These are phyloP conservation scores for Geranomyces variabilis DNA, from an alignment of 192 early-diverging fungal species.

Conservation along the genomic window DNA sequence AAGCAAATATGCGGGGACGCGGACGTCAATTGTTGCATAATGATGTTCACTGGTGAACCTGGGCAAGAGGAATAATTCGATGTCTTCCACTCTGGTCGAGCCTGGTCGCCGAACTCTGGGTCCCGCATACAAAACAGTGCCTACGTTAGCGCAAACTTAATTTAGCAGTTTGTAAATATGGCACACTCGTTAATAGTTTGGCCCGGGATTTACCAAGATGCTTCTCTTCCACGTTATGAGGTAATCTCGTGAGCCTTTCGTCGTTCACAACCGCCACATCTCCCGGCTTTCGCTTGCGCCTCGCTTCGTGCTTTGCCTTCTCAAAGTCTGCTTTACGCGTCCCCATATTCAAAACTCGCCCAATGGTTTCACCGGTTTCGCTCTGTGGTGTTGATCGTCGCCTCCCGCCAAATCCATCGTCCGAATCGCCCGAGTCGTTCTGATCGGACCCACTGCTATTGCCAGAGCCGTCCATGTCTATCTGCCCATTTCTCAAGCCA, in stretches of 20 bases:
- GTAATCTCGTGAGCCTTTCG: slow-evolving; percentile 31
- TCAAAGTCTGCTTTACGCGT: slow-evolving; percentile 24
- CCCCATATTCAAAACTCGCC: slow-evolving; percentile 14
- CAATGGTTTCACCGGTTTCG: slow-evolving; percentile 16
- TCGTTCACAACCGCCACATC: slow-evolving; percentile 49
- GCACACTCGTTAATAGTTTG: not conserved
- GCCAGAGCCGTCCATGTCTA: not conserved
- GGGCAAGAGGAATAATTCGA: slow-evolving; percentile 52
- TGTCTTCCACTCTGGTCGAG: slow-evolving; percentile 37
- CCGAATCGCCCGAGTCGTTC: not conserved
- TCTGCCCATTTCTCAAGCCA: not conserved
- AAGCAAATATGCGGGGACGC: slow-evolving; percentile 66
- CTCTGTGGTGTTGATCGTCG: not conserved
- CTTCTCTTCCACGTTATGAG: slow-evolving; percentile 18
- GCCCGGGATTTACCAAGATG: slow-evolving; percentile 31
- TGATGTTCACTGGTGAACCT: slow-evolving; percentile 47
- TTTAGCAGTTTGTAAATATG: no score
- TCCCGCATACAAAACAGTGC: slow-evolving; percentile 45
- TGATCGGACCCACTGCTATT: not conserved
- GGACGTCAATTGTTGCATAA: slow-evolving; percentile 66
- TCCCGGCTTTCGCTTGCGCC: slow-evolving; percentile 30
- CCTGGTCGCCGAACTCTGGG: slow-evolving; percentile 28
- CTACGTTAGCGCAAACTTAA: slow-evolving; percentile 14
- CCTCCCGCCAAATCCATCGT: not conserved
- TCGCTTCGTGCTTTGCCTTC: slow-evolving; percentile 29